phyloP scores from a whole-genome alignment of 73 alveolate genomes.

The Paramecium sexaurelia region DNA sequence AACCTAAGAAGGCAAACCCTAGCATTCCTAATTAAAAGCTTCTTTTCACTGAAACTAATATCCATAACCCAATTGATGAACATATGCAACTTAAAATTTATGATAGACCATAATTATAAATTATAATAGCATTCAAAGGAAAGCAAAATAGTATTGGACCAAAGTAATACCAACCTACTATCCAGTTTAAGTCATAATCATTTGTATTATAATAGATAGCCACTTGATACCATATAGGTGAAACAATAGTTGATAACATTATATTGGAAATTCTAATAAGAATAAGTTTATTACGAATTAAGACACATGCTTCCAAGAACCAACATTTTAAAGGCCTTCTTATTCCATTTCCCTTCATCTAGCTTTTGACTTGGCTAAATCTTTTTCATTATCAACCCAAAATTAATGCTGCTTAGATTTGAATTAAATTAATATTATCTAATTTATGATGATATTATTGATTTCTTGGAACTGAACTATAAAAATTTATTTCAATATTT shows the following conservation, averaged over 20 bases:
- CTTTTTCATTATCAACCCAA: neutral
- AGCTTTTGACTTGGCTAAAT: neutral
- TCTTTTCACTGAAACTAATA: neutral
- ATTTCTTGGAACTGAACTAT: neutral
- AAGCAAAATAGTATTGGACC: neutral
- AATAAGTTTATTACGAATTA: neutral
- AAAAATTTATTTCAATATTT: too few relatives aligned
- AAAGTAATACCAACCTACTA: constrained; percentile 11
- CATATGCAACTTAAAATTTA: neutral
- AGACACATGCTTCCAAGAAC: constrained; percentile 12
- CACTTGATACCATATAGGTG: constrained; percentile 16
- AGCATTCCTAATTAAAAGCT: constrained; percentile 9
- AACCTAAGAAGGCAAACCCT: constrained; percentile 1
- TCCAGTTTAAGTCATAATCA: neutral
- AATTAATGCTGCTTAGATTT: neutral
- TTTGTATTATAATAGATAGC: neutral
- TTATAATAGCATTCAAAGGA: neutral
- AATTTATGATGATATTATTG: neutral
- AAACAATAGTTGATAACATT: neutral
- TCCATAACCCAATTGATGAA: constrained; percentile 6
- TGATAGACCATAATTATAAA: neutral
- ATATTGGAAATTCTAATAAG: neutral
- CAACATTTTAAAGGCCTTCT: neutral
- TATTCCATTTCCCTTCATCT: neutral
- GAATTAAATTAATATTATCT: neutral